Conservation (phyloP, 1,139 yeast species). For the Geotrichum macrosporum region DNA sequence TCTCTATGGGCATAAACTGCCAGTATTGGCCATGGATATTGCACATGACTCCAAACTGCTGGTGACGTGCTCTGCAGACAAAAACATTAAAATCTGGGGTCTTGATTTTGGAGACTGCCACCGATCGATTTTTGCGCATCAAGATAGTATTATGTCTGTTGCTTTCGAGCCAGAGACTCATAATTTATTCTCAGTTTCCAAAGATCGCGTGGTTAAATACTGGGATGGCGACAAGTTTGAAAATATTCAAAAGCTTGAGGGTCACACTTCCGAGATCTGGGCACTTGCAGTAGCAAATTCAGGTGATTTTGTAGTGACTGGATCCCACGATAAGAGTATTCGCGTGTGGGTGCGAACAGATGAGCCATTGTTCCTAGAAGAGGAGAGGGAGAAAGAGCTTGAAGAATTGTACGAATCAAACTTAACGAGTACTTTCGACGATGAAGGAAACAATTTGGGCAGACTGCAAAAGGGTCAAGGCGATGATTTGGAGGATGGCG, state of each 20-base stretch:
- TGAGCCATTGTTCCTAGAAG: slow-evolving; percentile 91
- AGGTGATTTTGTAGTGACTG: slow-evolving; percentile 73
- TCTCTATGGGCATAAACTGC: slow-evolving; percentile 92
- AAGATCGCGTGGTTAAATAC: slow-evolving; percentile 83
- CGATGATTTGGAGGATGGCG: slow-evolving; percentile 30
- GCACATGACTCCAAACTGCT: slow-evolving; percentile 81
- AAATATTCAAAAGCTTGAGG: slow-evolving; percentile 79
- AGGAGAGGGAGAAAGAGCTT: slow-evolving; percentile 91
- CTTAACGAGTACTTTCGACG: slow-evolving; percentile 64
- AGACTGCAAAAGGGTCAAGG: slow-evolving; percentile 18
- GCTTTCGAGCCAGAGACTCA: slow-evolving; percentile 78
- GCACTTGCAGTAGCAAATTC: slow-evolving; percentile 68
- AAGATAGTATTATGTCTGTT: slow-evolving; percentile 89
- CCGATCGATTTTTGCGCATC: slow-evolving; percentile 92
- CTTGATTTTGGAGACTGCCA: slow-evolving; percentile 98
- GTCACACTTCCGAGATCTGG: slow-evolving; percentile 93
- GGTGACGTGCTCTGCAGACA: slow-evolving; percentile 93
- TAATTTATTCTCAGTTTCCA: slow-evolving; percentile 83
- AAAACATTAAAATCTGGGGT: slow-evolving; percentile 97
- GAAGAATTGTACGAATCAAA: slow-evolving; percentile 85
- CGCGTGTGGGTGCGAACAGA: slow-evolving; percentile 89
- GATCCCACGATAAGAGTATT: slow-evolving; percentile 90
- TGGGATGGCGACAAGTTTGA: slow-evolving; percentile 99
- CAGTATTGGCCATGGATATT: slow-evolving; percentile 76
- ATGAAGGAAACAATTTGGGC: slow-evolving; percentile 41